A percentile compares a stretch with the other conserved stretches of the same genome.
phyloP scores from a whole-genome alignment of 345 rosid genomes.

The Pseudoturritis turrita region DNA sequence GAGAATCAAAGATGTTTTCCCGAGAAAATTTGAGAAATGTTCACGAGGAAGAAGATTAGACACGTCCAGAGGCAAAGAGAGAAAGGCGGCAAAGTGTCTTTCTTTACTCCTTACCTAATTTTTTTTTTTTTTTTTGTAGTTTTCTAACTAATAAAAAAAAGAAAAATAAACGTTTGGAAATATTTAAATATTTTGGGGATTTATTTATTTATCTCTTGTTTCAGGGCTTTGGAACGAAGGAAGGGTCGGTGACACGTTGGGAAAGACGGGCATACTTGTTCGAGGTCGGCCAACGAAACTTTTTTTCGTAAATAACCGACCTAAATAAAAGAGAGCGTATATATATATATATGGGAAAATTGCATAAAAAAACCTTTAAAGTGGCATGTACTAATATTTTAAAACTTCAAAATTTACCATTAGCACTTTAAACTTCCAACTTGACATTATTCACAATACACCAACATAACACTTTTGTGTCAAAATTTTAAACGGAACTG shows the following conservation, averaged over 20 bases:
- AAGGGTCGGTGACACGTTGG: constrained; percentile 38
- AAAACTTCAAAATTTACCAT: too few species aligned
- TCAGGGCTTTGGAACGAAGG: not conserved
- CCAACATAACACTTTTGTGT: too few species aligned
- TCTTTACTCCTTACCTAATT: not conserved
- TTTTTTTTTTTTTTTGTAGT: not conserved
- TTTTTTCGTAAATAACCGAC: too few species aligned
- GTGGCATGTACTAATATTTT: too few species aligned
- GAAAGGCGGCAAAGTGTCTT: constrained; percentile 39
- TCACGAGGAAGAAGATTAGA: not conserved
- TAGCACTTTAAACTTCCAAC: too few species aligned
- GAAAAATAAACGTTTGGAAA: not conserved
- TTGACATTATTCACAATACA: too few species aligned
- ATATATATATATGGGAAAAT: too few species aligned
- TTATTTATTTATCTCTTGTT: not conserved
- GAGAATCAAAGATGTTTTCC: constrained; percentile 4
- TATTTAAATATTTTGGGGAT: not conserved
- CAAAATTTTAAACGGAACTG: too few species aligned
- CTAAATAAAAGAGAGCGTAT: too few species aligned
- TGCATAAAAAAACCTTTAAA: too few species aligned
- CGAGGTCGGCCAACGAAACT: constrained; percentile 3
- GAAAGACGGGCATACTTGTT: not conserved
- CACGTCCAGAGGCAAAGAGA: constrained; percentile 37
- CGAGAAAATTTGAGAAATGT: constrained; percentile 3
- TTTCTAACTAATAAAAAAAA: too few species aligned